Evolutionary conservation across 805 yeast species (phyloP).

Genomic region (Tetrapisispora taiwanensis): DNA sequence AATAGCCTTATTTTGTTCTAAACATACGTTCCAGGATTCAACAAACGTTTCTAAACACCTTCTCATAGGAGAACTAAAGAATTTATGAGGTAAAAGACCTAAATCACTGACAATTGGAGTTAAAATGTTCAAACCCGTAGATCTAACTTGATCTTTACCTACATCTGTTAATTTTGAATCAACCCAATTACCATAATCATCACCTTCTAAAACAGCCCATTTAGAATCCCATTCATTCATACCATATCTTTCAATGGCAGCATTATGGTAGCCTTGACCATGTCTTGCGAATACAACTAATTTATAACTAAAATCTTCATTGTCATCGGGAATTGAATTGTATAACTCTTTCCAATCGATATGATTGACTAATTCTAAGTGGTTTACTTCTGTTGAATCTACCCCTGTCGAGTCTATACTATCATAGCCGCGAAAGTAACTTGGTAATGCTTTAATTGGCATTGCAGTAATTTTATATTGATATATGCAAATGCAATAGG

Average conservation of each 20-base stretch:
- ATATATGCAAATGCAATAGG: neutral
- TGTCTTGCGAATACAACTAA: slow-evolving; percentile 36
- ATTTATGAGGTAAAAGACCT: slow-evolving; percentile 46
- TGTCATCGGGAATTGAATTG: slow-evolving; percentile 15
- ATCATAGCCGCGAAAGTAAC: slow-evolving; percentile 17
- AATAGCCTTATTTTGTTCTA: slow-evolving; percentile 31
- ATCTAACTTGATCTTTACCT: slow-evolving; percentile 48
- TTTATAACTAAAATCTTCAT: slow-evolving; percentile 13
- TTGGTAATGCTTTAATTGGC: slow-evolving; percentile 17
- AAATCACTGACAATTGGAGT: slow-evolving; percentile 27
- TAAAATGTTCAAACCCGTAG: slow-evolving; percentile 25
- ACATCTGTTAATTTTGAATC: slow-evolving; percentile 46
- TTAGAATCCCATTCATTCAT: slow-evolving; percentile 45
- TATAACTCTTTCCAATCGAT: slow-evolving; percentile 15
- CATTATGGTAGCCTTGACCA: slow-evolving; percentile 62
- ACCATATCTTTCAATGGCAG: slow-evolving; percentile 46
- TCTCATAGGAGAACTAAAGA: slow-evolving; percentile 54
- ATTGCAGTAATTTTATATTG: neutral
- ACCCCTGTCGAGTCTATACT: slow-evolving; percentile 1
- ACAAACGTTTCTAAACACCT: slow-evolving; percentile 50
- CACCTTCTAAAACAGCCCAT: slow-evolving; percentile 44
- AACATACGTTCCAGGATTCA: slow-evolving; percentile 44
- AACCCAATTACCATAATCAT: slow-evolving; percentile 41
- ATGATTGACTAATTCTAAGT: slow-evolving; percentile 11
- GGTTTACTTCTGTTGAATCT: slow-evolving; percentile 13